Base-by-base conservation (phyloP, 1,284 basidiomycete genomes). In the Boletus smithii region DNA sequence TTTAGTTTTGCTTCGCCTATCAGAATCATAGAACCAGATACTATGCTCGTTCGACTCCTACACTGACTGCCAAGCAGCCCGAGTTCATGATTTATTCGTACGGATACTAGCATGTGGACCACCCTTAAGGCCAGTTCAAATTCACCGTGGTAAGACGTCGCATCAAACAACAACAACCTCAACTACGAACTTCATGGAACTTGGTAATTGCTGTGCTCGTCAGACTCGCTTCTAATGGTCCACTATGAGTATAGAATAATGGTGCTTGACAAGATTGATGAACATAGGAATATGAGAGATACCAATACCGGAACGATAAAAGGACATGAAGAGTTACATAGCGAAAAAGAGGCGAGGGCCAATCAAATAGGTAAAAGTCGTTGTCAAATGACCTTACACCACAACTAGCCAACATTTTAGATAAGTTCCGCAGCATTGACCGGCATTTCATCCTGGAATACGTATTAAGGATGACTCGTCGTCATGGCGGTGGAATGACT, bases 351-450 rank as follows among this genome's bases (percentile, higher is more conserved):
- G 17, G 34, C 6, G 36, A 57, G 30, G 29, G 36, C 23, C 30
- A 34, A 33, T 23, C 29, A 27, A 37, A 40, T 9, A 43, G n/a
- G 30, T 40, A 35, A 30, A 49, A 45, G 35, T 35, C 20, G 24
- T 34, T 16, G 40, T 42, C 39, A 18, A 47, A 48, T 18, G 40
- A 29, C 45, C 32, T 17, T 46, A 31, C 36, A 31, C 32, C 26
- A 24, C 22, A 36, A 34, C 20, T n/a, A 27, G 14, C 29, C 13
- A 42, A 46, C 46, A 38, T 31, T 45, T 44, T 74, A 91, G 58
- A 91, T 90, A 51, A 91, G 79, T 63, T 92, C 90, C 30, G 89
- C 88, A 48, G 91, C 89, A 66, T 93, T 93, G 54, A 94, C 89
- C 5, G 90, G 90, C 91, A 95, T 94, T 75, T 95, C 91, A 62